A percentile compares a stretch with the other conserved stretches of the same genome.
Evolutionary conservation across 768 basidiomycete genomes (phyloP).

Genomic region (Russula dissimulans): DNA sequence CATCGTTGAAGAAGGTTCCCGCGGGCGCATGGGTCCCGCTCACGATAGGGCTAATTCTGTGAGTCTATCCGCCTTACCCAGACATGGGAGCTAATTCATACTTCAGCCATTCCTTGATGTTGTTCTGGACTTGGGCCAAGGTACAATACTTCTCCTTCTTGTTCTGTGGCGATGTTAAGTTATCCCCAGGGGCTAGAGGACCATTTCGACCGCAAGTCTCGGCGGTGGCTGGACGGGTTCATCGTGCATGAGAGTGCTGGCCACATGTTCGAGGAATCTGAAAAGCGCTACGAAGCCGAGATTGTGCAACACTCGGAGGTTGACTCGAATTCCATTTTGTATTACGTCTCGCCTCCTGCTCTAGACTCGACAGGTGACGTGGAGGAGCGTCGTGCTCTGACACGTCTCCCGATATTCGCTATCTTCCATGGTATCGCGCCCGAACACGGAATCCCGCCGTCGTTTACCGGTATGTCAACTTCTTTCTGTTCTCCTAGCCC

Average conservation of each 20-base stretch:
- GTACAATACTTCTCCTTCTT: conserved; percentile 14
- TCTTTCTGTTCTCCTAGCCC: background rate
- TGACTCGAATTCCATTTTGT: background rate
- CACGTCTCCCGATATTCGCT: conserved; percentile 12
- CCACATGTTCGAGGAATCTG: conserved; percentile 1
- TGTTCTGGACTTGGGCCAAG: conserved; percentile 63
- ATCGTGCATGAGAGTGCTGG: conserved; percentile 30
- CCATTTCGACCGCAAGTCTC: conserved; percentile 46
- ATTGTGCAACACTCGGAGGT: background rate
- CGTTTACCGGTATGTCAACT: conserved; percentile 39
- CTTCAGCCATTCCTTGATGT: conserved; percentile 37
- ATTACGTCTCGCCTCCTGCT: conserved; percentile 5
- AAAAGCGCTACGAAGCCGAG: background rate
- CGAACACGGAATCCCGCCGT: conserved; percentile 36
- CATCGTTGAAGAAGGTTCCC: conserved; percentile 51
- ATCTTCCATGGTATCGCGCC: conserved; percentile 16
- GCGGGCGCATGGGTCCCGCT: conserved; percentile 62
- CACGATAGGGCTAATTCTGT: conserved; percentile 44
- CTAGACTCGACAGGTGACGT: background rate
- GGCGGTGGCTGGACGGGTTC: conserved; percentile 46
- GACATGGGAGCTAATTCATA: background rate
- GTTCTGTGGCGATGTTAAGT: background rate
- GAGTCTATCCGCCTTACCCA: conserved; percentile 15
- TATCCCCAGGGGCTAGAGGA: conserved; percentile 42
- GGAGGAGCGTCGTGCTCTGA: conserved; percentile 7